Evolutionary conservation across 306 rosid species (phyloP), one percentile per base, ranked within the genome.

Genomic region (Citrullus colocynthis): DNA sequence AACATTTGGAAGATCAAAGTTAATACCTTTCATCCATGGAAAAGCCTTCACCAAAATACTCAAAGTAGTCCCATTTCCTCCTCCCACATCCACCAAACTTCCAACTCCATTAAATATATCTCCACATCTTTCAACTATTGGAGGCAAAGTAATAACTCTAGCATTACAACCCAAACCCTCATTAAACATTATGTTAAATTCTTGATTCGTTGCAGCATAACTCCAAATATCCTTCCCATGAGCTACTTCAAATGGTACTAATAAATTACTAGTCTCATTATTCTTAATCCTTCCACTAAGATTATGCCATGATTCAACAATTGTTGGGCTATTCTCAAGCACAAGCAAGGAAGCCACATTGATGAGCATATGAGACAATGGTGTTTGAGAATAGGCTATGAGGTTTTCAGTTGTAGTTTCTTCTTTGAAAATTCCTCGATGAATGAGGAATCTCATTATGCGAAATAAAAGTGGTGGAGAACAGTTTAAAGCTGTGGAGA

Each of bases 1-100:
- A 20, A 93, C 96, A 45, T 91, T 91, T 3, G 90, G 90, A 81
- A 87, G 89, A 79, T 93, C 97, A 52, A 88, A 91, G 77, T 93
- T 93, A 78, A 90, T 85, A 79, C 86, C 85, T 17, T 6, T 66
- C 32, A 91, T 84, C 85, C 82, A 70, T n/a, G 93, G 90, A 9
- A 64, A 85, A 12, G 85, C 90, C 77, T 82, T 45, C 0, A 65
- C 83, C 24, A 90, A 17, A 59, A 82, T 1, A 9, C 81, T 1
- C 82, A 87, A 77, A 61, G 83, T 9, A 3, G 88, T 87, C 13
- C 97, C 98, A 7, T 84, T 84, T 7, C 97, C 98, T 0, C 93
- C 93, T 6, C 96, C 98, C 4, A 88, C 97, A 72, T 93, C 97
- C 7, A 93, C 98, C 55, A 93, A 49, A 5, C 81, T 81, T 0